phyloP scores from a whole-genome alignment of 2,329 filamentous ascomycete genomes.

The Alternaria sp. region DNA sequence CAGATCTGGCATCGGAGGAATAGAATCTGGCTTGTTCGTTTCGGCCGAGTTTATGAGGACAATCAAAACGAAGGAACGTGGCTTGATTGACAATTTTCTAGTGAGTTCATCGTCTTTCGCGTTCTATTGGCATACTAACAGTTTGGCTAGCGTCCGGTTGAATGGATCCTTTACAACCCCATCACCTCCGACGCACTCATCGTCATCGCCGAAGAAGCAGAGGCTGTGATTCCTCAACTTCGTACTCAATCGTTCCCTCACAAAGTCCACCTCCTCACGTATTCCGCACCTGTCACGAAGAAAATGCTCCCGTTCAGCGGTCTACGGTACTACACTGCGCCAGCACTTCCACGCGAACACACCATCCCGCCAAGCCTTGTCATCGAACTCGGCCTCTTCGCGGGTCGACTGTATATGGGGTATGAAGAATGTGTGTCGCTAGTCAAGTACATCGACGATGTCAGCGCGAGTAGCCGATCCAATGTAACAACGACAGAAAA shows the following conservation, averaged over 20 bases:
- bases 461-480: background rate
- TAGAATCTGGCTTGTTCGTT: too few species aligned
- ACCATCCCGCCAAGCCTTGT: slow-evolving; percentile 60
- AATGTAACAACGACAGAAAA: slow-evolving; percentile 16
- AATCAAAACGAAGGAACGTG: slow-evolving; percentile 36
- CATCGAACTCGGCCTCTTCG: slow-evolving; percentile 66
- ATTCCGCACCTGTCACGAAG: slow-evolving; percentile 66
- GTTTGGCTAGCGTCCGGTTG: slow-evolving; percentile 49
- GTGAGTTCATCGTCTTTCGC: slow-evolving; percentile 17
- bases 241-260: slow-evolving; percentile 3
- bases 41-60: too few species aligned
- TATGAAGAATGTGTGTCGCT: slow-evolving; percentile 50
- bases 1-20: too few species aligned
- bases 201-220: slow-evolving; percentile 69
- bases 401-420: slow-evolving; percentile 67
- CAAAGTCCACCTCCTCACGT: slow-evolving; percentile 58
- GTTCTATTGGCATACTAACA: background rate
- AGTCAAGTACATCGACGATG: slow-evolving; percentile 21
- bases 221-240: slow-evolving; percentile 60
- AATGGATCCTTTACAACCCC: slow-evolving; percentile 67
- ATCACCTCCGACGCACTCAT: slow-evolving; percentile 60
- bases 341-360: slow-evolving; percentile 53
- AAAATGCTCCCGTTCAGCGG: slow-evolving; percentile 66
- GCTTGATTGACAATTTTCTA: slow-evolving; percentile 53
- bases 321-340: slow-evolving; percentile 62